Evolutionary conservation across 257 asterid genomes (phyloP).

Genomic region (Solanum appendiculatum): DNA sequence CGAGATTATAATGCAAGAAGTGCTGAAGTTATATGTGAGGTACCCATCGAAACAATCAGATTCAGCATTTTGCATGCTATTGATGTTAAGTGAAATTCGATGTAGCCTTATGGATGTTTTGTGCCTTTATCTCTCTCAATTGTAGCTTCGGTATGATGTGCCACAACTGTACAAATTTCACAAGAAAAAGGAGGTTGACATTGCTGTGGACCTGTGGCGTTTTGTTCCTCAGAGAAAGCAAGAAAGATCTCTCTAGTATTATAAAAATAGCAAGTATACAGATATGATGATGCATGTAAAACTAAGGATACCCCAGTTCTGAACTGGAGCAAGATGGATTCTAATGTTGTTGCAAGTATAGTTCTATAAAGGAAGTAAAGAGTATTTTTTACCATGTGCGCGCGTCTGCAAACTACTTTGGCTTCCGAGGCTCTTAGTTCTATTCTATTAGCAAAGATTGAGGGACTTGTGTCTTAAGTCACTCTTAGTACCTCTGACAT

Average conservation of each 20-base stretch:
- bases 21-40: conserved; percentile 96
- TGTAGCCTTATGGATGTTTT: neutral
- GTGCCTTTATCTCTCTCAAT: neutral
- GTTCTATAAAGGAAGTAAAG: neutral
- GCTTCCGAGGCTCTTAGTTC: neutral
- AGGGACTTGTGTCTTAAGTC: neutral
- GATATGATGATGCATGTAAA: neutral
- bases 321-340: neutral
- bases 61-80: neutral
- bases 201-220: conserved; percentile 96
- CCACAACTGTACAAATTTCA: conserved; percentile 93
- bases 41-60: conserved; percentile 3
- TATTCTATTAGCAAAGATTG: neutral
- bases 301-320: neutral
- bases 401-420: neutral
- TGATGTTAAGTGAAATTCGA: neutral
- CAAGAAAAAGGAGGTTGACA: conserved; percentile 91
- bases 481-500: conserved; percentile 46
- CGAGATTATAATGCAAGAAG: conserved; percentile 71
- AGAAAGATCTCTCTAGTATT: neutral
- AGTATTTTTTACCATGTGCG: too few species aligned
- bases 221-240: conserved; percentile 52
- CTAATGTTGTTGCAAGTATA: neutral
- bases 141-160: conserved; percentile 80
- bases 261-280: neutral